These are phyloP conservation scores for Botrytis hyacinthi DNA, from an alignment of 2,329 filamentous ascomycete species.

Conservation along the genomic window DNA sequence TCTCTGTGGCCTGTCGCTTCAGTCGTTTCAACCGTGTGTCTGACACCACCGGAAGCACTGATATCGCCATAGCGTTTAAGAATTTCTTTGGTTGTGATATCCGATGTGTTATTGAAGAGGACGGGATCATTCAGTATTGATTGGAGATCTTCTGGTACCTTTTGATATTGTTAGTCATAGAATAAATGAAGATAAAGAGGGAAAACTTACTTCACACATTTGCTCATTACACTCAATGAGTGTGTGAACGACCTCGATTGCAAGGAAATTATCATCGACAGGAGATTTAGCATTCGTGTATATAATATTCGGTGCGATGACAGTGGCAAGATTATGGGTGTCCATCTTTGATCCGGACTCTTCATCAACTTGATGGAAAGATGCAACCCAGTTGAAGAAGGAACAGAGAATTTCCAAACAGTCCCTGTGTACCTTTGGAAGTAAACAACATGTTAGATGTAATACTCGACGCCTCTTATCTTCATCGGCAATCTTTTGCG, in stretches of 20 bases:
- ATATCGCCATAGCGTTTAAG: slow-evolving; percentile 89
- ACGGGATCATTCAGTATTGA: slow-evolving; percentile 79
- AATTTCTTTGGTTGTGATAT: slow-evolving; percentile 96
- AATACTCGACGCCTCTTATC: slow-evolving; percentile 81
- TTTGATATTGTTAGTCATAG: slow-evolving; percentile 32
- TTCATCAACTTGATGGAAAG: slow-evolving; percentile 95
- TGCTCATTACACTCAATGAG: slow-evolving; percentile 91
- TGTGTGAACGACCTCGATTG: slow-evolving; percentile 88
- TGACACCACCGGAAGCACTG: slow-evolving; percentile 46
- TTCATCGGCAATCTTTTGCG: slow-evolving; percentile 81
- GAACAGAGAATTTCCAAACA: slow-evolving; percentile 92
- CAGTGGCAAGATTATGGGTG: slow-evolving; percentile 92
- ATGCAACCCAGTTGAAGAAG: slow-evolving; percentile 96
- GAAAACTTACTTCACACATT: slow-evolving; percentile 82
- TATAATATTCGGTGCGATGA: slow-evolving; percentile 94
- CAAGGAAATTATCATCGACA: slow-evolving; percentile 86
- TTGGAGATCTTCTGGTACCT: slow-evolving; percentile 93
- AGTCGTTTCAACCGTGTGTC: slow-evolving; percentile 60
- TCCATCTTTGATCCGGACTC: slow-evolving; percentile 99
- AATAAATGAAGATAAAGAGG: slow-evolving; percentile 1
- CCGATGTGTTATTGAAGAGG: slow-evolving; percentile 76
- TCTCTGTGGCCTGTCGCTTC: slow-evolving; percentile 53
- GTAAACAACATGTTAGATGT: slow-evolving; percentile 85
- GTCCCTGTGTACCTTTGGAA: slow-evolving; percentile 90
- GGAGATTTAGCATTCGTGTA: slow-evolving; percentile 66